A percentile compares a stretch with the other conserved stretches of the same genome.
Evolutionary conservation across 2,329 filamentous ascomycete genomes (phyloP).

Genomic region (Ascochyta fabae): DNA sequence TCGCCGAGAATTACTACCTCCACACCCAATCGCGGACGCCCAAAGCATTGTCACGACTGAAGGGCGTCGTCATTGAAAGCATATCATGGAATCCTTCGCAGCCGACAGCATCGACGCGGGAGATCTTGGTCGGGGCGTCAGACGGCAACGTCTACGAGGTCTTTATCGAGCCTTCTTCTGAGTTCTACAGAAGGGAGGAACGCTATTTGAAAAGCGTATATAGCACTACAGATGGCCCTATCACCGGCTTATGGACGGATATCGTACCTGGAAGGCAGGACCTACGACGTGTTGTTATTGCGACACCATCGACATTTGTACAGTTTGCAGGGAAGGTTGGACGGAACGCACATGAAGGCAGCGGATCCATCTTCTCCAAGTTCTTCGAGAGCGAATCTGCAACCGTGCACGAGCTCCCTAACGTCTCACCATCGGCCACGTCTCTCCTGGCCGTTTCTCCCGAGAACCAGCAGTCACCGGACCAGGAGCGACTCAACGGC

Average conservation of each 20-base stretch:
- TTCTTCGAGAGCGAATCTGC: conserved; percentile 89
- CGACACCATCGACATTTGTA: conserved; percentile 77
- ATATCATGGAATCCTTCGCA: conserved; percentile 94
- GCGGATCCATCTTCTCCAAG: conserved; percentile 82
- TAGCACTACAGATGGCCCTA: conserved; percentile 79
- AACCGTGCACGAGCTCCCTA: conserved; percentile 73
- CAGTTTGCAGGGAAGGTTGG: conserved; percentile 83
- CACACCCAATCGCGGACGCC: conserved; percentile 93
- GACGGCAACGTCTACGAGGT: conserved; percentile 95
- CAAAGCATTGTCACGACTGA: conserved; percentile 79
- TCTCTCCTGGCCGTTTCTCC: conserved; percentile 79
- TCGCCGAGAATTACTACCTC: conserved; percentile 96
- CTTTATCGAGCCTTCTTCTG: conserved; percentile 90
- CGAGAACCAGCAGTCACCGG: conserved; percentile 62
- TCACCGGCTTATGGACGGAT: conserved; percentile 88
- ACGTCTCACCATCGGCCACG: conserved; percentile 63
- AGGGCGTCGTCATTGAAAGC: conserved; percentile 85
- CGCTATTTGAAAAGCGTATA: conserved; percentile 86
- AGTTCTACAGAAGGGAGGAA: conserved; percentile 95
- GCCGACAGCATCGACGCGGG: conserved; percentile 90
- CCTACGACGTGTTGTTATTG: conserved; percentile 76
- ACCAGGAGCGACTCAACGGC: conserved; percentile 60
- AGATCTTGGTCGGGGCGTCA: conserved; percentile 89
- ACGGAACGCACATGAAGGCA: conserved; percentile 75
- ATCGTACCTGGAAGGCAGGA: conserved; percentile 72